Conservation (phyloP, 1,139 yeast genomes). For the Diutina neorugosa region DNA sequence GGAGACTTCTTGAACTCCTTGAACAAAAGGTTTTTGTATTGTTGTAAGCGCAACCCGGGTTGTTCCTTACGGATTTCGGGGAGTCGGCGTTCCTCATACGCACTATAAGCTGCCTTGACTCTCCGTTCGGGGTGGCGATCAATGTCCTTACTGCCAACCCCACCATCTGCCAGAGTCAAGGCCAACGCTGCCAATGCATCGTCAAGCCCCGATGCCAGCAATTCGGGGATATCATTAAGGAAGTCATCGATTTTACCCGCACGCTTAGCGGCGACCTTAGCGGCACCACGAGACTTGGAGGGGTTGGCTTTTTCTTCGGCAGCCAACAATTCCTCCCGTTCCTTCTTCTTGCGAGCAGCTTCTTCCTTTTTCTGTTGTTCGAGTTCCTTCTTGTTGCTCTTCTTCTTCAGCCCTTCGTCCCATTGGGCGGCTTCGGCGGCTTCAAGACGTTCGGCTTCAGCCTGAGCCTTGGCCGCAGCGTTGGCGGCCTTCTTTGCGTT, state of each 20-base stretch:
- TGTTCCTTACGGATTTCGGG: slow-evolving; percentile 68
- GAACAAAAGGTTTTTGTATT: slow-evolving; percentile 57
- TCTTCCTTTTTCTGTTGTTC: slow-evolving; percentile 48
- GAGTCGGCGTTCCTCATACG: slow-evolving; percentile 58
- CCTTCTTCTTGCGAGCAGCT: slow-evolving; percentile 53
- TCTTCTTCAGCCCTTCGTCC: slow-evolving; percentile 65
- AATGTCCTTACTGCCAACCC: slow-evolving; percentile 47
- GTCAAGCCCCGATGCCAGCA: slow-evolving; percentile 67
- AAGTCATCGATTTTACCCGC: slow-evolving; percentile 51
- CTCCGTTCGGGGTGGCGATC: slow-evolving; percentile 88
- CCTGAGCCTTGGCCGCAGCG: slow-evolving; percentile 50
- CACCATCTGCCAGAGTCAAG: slow-evolving; percentile 44
- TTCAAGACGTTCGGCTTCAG: slow-evolving; percentile 33
- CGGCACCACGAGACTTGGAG: slow-evolving; percentile 62
- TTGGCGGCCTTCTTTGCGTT: slow-evolving; percentile 61
- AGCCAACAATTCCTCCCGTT: slow-evolving; percentile 42
- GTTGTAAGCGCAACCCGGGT: slow-evolving; percentile 74
- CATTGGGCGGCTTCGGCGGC: slow-evolving; percentile 54
- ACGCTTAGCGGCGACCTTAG: slow-evolving; percentile 51
- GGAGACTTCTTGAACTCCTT: slow-evolving; percentile 76
- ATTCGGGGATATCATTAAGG: slow-evolving; percentile 36
- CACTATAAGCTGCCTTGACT: slow-evolving; percentile 69
- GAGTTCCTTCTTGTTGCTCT: slow-evolving; percentile 59
- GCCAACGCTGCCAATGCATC: slow-evolving; percentile 70
- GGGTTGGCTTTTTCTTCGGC: slow-evolving; percentile 60